These are phyloP conservation scores for Coemansia sp. DNA, from an alignment of 192 early-diverging fungal species.

Conservation along the genomic window DNA sequence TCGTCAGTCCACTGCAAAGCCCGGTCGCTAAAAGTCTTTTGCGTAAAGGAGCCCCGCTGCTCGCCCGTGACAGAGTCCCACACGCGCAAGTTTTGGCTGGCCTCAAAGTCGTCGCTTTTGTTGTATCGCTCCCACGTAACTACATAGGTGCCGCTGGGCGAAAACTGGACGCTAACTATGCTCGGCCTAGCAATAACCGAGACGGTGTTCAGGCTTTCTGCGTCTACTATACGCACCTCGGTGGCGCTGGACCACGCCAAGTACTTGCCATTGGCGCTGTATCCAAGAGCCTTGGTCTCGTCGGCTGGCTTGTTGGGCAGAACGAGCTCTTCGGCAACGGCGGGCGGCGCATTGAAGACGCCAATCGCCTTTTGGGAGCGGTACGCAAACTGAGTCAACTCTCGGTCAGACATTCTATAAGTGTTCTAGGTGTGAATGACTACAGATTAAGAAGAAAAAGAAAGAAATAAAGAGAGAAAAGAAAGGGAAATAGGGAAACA, in stretches of 20 bases:
- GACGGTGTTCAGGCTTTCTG: conserved; percentile 63
- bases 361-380: conserved; percentile 45
- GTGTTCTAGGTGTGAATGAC: neutral
- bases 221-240: conserved; percentile 73
- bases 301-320: conserved; percentile 27
- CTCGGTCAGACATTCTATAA: conserved; percentile 32
- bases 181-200: conserved; percentile 65
- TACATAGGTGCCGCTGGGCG: conserved; percentile 85
- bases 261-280: conserved; percentile 73
- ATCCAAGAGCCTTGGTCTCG: conserved; percentile 56
- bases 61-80: conserved; percentile 77
- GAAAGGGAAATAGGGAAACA: neutral
- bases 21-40: conserved; percentile 78
- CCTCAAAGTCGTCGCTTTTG: conserved; percentile 62
- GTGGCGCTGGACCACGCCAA: conserved; percentile 67
- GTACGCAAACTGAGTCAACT: conserved; percentile 50
- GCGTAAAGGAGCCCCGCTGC: conserved; percentile 72
- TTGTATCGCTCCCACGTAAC: conserved; percentile 81
- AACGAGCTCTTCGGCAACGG: conserved; percentile 10
- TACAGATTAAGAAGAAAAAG: conserved; percentile 3
- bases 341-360: conserved; percentile 46
- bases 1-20: conserved; percentile 93
- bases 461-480: neutral
- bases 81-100: conserved; percentile 78
- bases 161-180: conserved; percentile 88